These are phyloP conservation scores for Ceratobasidium sp. DNA, from an alignment of 1,284 basidiomycete genomes.

Conservation along the genomic window DNA sequence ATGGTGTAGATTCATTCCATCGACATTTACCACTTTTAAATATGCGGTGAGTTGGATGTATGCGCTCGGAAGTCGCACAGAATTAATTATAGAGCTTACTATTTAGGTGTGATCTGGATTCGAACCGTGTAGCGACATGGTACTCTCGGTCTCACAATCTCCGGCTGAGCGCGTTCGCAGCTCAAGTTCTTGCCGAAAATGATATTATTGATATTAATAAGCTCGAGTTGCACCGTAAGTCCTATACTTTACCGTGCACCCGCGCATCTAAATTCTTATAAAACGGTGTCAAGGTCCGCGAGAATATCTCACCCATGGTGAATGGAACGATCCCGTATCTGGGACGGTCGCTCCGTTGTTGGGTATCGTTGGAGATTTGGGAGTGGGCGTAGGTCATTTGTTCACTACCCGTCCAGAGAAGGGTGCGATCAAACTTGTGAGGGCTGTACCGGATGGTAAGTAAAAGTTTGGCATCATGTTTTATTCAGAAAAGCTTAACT, in stretches of 20 bases:
- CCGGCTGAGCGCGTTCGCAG: constrained; percentile 69
- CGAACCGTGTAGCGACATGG: constrained; percentile 68
- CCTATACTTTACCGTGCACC: background rate
- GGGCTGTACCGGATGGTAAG: constrained; percentile 62
- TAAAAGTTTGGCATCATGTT: background rate
- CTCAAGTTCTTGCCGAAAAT: constrained; percentile 66
- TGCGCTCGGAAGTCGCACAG: no score
- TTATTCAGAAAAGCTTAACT: no score
- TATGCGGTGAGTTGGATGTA: constrained; percentile 68
- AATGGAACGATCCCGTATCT: constrained; percentile 63
- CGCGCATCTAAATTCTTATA: background rate
- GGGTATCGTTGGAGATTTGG: constrained; percentile 66
- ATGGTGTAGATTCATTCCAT: constrained; percentile 71
- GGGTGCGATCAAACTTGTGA: constrained; percentile 64
- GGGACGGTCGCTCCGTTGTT: constrained; percentile 67
- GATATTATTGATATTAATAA: constrained; percentile 63
- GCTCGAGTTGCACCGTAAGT: constrained; percentile 67
- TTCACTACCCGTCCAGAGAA: constrained; percentile 59
- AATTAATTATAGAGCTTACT: background rate
- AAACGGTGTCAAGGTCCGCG: constrained; percentile 62
- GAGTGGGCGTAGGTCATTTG: constrained; percentile 63
- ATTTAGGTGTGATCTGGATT: constrained; percentile 69
- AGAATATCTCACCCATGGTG: constrained; percentile 65
- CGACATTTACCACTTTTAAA: constrained; percentile 71
- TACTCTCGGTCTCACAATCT: constrained; percentile 69